These are phyloP conservation scores for Cryomyces minteri DNA, from an alignment of 495 filamentous ascomycete species.

Conservation along the genomic window DNA sequence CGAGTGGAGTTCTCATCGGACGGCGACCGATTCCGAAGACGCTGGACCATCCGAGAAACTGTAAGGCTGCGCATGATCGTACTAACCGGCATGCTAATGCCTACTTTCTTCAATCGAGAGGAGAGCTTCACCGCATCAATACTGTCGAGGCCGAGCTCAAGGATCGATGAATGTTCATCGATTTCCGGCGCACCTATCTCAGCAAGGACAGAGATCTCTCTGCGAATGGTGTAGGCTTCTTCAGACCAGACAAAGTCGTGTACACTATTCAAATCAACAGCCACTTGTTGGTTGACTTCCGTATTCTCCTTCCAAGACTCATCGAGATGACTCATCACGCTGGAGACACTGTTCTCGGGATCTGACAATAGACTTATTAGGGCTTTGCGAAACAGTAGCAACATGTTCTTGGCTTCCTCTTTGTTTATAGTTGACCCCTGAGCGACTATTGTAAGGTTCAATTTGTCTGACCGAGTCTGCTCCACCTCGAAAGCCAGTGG, in stretches of 20 bases:
- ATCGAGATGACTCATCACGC: background rate
- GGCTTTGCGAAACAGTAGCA: slow-evolving; percentile 21
- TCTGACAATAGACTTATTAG: slow-evolving; percentile 11
- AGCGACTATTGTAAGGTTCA: slow-evolving; percentile 37
- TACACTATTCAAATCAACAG: slow-evolving; percentile 2
- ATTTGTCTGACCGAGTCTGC: slow-evolving; percentile 21
- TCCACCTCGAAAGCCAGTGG: slow-evolving; percentile 57
- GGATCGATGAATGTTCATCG: slow-evolving; percentile 32
- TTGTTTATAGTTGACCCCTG: slow-evolving; percentile 21
- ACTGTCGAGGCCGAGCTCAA: slow-evolving; percentile 49
- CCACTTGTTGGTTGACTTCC: too few relatives aligned
- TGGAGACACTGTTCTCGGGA: slow-evolving; percentile 4
- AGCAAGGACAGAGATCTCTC: slow-evolving; percentile 42
- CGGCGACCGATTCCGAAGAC: slow-evolving; percentile 2
- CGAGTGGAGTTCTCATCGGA: background rate
- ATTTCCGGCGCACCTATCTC: slow-evolving; percentile 30
- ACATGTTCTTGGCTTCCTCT: slow-evolving; percentile 14
- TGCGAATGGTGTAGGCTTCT: slow-evolving; percentile 28
- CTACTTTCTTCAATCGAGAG: slow-evolving; percentile 37
- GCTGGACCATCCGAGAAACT: slow-evolving; percentile 31
- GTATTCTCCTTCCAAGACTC: background rate
- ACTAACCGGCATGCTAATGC: slow-evolving; percentile 43
- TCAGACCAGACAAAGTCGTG: slow-evolving; percentile 33
- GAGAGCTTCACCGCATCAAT: slow-evolving; percentile 53
- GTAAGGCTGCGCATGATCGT: slow-evolving; percentile 50